Conservation (phyloP, 2,329 filamentous ascomycete genomes). For the Pyrenophora graminea region DNA sequence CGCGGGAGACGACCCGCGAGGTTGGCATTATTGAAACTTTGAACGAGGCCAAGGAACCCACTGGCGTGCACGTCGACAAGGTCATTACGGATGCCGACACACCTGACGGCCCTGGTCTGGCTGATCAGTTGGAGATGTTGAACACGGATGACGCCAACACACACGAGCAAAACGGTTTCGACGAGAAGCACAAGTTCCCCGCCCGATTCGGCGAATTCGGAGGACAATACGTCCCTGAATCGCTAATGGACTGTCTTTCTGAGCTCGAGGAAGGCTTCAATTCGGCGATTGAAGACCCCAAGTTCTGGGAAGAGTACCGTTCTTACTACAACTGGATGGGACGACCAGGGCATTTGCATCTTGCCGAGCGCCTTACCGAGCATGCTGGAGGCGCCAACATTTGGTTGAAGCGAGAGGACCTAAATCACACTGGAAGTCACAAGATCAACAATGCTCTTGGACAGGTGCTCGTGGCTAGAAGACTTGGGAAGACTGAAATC, state of each 20-base stretch:
- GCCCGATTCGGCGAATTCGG: constrained; percentile 94
- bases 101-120: constrained; percentile 67
- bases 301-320: constrained; percentile 96
- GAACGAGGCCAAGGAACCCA: constrained; percentile 63
- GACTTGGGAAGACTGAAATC: constrained; percentile 92
- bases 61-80: constrained; percentile 68
- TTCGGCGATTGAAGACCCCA: constrained; percentile 79
- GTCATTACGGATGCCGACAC: constrained; percentile 65
- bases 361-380: constrained; percentile 85
- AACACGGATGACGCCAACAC: constrained; percentile 60
- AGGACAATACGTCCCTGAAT: constrained; percentile 96
- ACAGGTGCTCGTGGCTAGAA: constrained; percentile 82
- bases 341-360: constrained; percentile 86
- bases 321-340: constrained; percentile 98
- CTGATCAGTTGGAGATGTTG: constrained; percentile 82
- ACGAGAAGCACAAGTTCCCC: constrained; percentile 63
- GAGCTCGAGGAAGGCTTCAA: constrained; percentile 92
- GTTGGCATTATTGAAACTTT: constrained; percentile 72
- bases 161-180: constrained; percentile 35
- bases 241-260: constrained; percentile 92
- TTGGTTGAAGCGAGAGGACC: constrained; percentile 95
- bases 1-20: constrained; percentile 62
- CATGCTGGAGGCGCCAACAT: constrained; percentile 91
- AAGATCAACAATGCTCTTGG: constrained; percentile 99
- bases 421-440: constrained; percentile 97